phyloP scores from a whole-genome alignment of 2,329 filamentous ascomycete species.

The Metarhizium guizhouense region DNA sequence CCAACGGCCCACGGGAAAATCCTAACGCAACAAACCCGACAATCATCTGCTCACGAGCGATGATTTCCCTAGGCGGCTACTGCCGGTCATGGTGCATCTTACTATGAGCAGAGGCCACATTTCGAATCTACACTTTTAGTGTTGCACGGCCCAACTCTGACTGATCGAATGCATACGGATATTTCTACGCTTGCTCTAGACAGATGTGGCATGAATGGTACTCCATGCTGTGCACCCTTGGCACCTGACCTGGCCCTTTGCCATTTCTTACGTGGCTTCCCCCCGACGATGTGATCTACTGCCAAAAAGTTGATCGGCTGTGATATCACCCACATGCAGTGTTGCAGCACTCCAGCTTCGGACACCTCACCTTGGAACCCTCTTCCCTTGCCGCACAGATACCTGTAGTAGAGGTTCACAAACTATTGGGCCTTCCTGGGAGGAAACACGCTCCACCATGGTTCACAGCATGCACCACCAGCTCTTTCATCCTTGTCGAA shows the following conservation, averaged over 20 bases:
- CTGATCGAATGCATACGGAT: background rate
- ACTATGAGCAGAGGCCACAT: background rate
- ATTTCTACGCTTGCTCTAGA: too few relatives aligned
- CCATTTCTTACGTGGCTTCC: background rate
- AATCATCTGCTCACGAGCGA: background rate
- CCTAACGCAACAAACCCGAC: background rate
- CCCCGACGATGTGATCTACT: background rate
- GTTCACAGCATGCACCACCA: constrained; percentile 9
- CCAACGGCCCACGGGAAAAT: too few relatives aligned
- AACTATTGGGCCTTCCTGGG: constrained; percentile 1
- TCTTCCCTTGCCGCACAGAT: background rate
- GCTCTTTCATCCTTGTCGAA: constrained; percentile 5
- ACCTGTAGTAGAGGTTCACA: background rate
- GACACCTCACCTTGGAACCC: background rate
- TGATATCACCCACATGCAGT: constrained; percentile 1
- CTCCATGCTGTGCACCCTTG: background rate
- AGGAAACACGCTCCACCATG: constrained; percentile 4
- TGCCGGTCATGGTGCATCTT: background rate
- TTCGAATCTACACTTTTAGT: background rate
- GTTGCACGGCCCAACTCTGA: background rate
- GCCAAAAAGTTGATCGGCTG: background rate
- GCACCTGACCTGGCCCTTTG: background rate
- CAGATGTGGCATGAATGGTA: background rate
- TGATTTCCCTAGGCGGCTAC: too few relatives aligned
- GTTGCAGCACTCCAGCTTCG: background rate